Evolutionary conservation across 139 green algal species (phyloP).

Genomic region (Chlamydomonas incerta): DNA sequence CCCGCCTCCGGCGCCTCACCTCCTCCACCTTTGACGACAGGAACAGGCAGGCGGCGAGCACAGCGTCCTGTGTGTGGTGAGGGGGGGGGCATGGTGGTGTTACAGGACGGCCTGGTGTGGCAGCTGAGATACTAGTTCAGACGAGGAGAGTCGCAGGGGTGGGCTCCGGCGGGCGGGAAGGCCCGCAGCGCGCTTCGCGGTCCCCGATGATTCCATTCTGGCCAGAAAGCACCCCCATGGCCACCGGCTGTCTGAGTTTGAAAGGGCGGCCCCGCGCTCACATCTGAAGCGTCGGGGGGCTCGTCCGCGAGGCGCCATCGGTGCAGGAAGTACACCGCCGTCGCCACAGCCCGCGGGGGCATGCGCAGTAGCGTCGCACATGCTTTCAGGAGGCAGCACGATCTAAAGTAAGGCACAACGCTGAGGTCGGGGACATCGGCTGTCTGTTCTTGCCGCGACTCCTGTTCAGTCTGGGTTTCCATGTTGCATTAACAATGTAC

Average conservation of each 20-base stretch:
- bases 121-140: too few relatives aligned
- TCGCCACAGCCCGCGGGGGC: conserved; percentile 5
- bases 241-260: not conserved
- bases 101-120: too few relatives aligned
- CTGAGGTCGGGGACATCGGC: not conserved
- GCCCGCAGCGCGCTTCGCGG: too few relatives aligned
- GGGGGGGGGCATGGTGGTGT: too few relatives aligned
- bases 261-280: not conserved
- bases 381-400: not conserved
- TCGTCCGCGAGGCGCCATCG: not conserved
- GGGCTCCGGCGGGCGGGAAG: too few relatives aligned
- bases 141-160: too few relatives aligned
- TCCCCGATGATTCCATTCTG: too few relatives aligned
- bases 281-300: not conserved
- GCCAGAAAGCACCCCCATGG: too few relatives aligned
- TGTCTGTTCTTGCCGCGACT: too few relatives aligned
- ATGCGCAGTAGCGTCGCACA: conserved; percentile 14
- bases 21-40: conserved; percentile 46
- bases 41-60: conserved; percentile 39
- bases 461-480: too few relatives aligned
- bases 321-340: conserved; percentile 6
- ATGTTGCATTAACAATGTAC: too few relatives aligned
- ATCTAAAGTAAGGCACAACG: conserved; percentile 10
- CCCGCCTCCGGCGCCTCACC: not conserved
- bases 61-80: not conserved